A percentile compares a stretch with the other conserved stretches of the same genome.
Evolutionary conservation across 805 yeast genomes (phyloP).

Genomic region (Candida krabiensis): DNA sequence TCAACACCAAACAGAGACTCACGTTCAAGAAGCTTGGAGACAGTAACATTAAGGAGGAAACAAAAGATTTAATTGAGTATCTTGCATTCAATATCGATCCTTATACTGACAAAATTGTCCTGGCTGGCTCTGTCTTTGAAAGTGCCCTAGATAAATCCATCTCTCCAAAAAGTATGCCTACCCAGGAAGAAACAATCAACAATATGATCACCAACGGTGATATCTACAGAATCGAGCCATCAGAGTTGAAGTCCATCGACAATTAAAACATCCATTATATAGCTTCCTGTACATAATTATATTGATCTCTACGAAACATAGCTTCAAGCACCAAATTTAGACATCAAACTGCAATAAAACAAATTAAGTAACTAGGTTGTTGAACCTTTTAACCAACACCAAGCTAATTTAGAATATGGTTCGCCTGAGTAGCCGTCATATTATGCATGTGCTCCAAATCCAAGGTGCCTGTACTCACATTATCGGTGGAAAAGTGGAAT

Average conservation of each 20-base stretch:
- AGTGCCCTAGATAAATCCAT: conserved; percentile 41
- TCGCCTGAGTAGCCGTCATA: conserved; percentile 18
- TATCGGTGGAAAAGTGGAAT: conserved; percentile 13
- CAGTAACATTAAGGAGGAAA: conserved; percentile 43
- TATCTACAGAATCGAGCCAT: conserved; percentile 38
- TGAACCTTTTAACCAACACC: too few species aligned
- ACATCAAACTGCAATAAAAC: too few species aligned
- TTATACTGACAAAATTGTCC: conserved; percentile 50
- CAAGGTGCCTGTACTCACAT: conserved; percentile 20
- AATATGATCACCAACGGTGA: conserved; percentile 36
- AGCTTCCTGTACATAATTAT: too few species aligned
- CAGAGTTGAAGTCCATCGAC: conserved; percentile 18
- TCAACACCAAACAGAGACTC: conserved; percentile 62
- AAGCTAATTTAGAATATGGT: conserved; percentile 14
- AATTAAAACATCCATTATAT: too few species aligned
- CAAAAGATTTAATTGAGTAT: conserved; percentile 59
- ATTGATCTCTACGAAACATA: too few species aligned
- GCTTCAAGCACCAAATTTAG: too few species aligned
- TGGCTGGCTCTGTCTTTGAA: conserved; percentile 72
- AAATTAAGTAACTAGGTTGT: too few species aligned
- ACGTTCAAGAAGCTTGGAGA: conserved; percentile 44
- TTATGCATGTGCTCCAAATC: conserved; percentile 16
- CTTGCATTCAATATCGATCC: conserved; percentile 63
- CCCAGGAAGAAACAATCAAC: conserved; percentile 29
- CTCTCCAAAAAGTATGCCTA: conserved; percentile 27